phyloP scores from a whole-genome alignment of 345 rosid genomes.

The Excoecaria cochinchinensis region DNA sequence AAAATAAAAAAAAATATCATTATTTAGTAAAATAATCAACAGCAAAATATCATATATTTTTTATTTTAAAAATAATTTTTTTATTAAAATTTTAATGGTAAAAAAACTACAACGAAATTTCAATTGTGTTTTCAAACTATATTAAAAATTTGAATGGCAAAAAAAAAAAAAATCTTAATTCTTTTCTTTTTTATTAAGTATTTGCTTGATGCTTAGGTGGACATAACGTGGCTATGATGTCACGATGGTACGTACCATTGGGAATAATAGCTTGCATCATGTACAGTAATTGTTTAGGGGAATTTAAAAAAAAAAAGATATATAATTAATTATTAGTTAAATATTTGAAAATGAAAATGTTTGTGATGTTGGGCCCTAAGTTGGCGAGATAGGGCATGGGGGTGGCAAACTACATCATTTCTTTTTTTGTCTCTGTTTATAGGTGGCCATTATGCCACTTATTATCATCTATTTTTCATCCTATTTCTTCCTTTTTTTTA shows the following conservation, averaged over 20 bases:
- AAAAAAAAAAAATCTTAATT: too few species aligned
- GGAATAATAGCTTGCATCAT: conserved; percentile 14
- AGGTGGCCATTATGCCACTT: conserved; percentile 39
- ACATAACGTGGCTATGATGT: conserved; percentile 37
- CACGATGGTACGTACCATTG: conserved; percentile 25
- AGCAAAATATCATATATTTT: too few species aligned
- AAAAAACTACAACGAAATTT: too few species aligned
- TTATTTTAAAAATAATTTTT: too few species aligned
- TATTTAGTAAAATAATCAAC: too few species aligned
- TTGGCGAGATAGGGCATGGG: conserved; percentile 33
- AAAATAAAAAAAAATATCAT: too few species aligned
- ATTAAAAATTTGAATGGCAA: too few species aligned
- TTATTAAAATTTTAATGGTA: too few species aligned
- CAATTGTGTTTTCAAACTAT: too few species aligned
- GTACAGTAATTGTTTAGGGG: background rate
- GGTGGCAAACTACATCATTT: conserved; percentile 60
- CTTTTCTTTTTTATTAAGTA: too few species aligned
- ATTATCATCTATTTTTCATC: background rate
- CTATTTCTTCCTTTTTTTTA: background rate
- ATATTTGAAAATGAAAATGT: too few species aligned
- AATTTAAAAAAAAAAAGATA: background rate
- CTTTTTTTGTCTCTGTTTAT: conserved; percentile 47
- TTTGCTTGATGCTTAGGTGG: conserved; percentile 23
- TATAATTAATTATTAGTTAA: background rate
- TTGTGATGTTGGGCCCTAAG: conserved; percentile 29